phyloP scores from a whole-genome alignment of 352 stramenopile genomes.

The Globisporangium mamillatum region DNA sequence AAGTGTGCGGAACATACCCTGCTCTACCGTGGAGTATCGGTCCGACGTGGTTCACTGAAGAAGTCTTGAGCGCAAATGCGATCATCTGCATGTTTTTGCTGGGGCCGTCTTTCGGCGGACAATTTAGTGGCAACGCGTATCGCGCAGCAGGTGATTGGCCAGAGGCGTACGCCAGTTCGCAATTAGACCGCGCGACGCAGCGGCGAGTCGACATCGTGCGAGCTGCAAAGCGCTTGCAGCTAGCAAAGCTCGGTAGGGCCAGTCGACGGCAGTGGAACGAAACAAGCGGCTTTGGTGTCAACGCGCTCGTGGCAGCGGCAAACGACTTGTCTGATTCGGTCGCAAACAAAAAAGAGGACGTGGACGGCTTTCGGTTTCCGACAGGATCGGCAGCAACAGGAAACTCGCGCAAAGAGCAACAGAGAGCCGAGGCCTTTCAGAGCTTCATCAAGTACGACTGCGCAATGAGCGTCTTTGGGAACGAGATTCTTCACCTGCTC shows the following conservation, averaged over 20 bases:
- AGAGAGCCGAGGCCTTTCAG: slow-evolving; percentile 39
- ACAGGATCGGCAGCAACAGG: slow-evolving; percentile 7
- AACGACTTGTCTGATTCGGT: slow-evolving; percentile 26
- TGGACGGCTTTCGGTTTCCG: slow-evolving; percentile 32
- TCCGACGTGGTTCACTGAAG: slow-evolving; percentile 63
- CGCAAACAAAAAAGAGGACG: slow-evolving; percentile 42
- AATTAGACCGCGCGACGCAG: slow-evolving; percentile 56
- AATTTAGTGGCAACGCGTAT: slow-evolving; percentile 67
- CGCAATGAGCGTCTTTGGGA: slow-evolving; percentile 52
- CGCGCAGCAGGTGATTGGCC: slow-evolving; percentile 66
- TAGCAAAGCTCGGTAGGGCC: slow-evolving; percentile 40
- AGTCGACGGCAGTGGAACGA: slow-evolving; percentile 50
- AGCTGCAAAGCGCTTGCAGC: slow-evolving; percentile 43
- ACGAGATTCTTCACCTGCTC: slow-evolving; percentile 57
- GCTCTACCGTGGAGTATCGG: slow-evolving; percentile 66
- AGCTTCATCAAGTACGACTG: slow-evolving; percentile 63
- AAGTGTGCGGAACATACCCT: slow-evolving; percentile 61
- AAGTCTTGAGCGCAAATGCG: slow-evolving; percentile 40
- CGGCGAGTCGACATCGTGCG: slow-evolving; percentile 52
- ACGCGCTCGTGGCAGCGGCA: slow-evolving; percentile 14
- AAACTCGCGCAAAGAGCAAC: slow-evolving; percentile 31
- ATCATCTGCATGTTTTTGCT: slow-evolving; percentile 66
- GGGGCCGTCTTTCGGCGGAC: slow-evolving; percentile 53
- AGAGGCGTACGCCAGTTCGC: slow-evolving; percentile 53
- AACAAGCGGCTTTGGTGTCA: slow-evolving; percentile 5